phyloP scores from a whole-genome alignment of 2,329 filamentous ascomycete genomes.

The Monosporascus sp. region DNA sequence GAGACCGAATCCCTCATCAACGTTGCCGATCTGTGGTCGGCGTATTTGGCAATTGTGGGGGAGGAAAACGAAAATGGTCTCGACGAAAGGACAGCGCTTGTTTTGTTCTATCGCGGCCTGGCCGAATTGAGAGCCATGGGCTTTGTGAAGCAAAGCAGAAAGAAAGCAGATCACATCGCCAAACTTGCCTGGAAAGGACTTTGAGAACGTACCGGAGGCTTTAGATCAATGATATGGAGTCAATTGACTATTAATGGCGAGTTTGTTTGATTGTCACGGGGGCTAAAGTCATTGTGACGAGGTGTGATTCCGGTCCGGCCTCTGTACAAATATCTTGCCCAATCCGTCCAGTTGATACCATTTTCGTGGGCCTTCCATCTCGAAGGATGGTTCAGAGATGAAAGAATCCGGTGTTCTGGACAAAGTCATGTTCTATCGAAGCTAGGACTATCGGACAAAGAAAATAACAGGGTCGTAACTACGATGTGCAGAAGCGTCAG shows the following conservation, averaged over 20 bases:
- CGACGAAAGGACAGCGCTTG: slow-evolving; percentile 55
- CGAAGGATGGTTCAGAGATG: slow-evolving; percentile 3
- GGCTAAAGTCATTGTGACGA: slow-evolving; percentile 6
- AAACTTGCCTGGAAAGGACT: slow-evolving; percentile 73
- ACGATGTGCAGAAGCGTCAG: slow-evolving; percentile 16
- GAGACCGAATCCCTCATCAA: slow-evolving; percentile 76
- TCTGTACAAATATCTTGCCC: slow-evolving; percentile 4
- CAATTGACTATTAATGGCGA: slow-evolving; percentile 7
- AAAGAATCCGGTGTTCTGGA: slow-evolving; percentile 20
- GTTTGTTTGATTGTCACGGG: slow-evolving; percentile 6
- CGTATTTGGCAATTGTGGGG: slow-evolving; percentile 62
- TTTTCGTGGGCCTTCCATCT: slow-evolving; percentile 10
- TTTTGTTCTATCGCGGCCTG: slow-evolving; percentile 78
- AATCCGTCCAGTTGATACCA: not conserved
- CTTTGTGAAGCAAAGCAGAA: slow-evolving; percentile 82
- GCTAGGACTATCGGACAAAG: slow-evolving; percentile 14
- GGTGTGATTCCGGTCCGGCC: slow-evolving; percentile 6
- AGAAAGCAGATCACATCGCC: slow-evolving; percentile 86
- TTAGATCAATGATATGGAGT: slow-evolving; percentile 2
- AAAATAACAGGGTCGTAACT: slow-evolving; percentile 8
- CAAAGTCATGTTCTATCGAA: slow-evolving; percentile 15
- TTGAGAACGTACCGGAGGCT: slow-evolving; percentile 23
- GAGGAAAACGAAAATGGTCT: slow-evolving; percentile 36
- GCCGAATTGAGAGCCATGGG: slow-evolving; percentile 83
- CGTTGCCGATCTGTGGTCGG: slow-evolving; percentile 72